Conservation (phyloP, 83 land plant genomes). For the Larix sibirica region DNA sequence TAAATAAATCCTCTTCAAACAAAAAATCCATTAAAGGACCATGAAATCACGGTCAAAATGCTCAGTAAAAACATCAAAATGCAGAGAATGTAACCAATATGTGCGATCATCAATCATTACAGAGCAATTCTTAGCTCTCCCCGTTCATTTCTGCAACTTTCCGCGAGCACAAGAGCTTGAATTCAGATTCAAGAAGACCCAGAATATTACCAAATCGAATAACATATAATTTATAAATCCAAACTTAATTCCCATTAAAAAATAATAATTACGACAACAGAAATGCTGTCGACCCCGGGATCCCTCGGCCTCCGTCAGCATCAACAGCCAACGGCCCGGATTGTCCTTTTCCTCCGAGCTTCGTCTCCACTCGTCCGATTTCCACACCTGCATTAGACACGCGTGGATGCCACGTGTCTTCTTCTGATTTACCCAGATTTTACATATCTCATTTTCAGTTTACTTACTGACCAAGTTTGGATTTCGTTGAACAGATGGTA, state of each 20-base stretch:
- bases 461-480: not conserved
- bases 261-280: not conserved
- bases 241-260: not conserved
- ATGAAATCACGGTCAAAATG: not conserved
- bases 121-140: not conserved
- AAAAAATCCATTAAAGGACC: not conserved
- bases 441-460: not conserved
- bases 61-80: not conserved
- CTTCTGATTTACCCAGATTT: not conserved
- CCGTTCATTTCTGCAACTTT: not conserved
- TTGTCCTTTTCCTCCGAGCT: not conserved
- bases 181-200: not conserved
- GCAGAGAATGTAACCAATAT: not conserved
- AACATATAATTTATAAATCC: not conserved
- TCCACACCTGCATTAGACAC: not conserved
- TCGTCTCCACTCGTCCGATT: not conserved
- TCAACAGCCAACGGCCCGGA: not conserved
- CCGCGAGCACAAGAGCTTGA: not conserved
- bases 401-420: slow-evolving; percentile 1
- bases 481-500: too few species aligned
- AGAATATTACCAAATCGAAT: not conserved
- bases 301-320: slow-evolving; percentile 15
- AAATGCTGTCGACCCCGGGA: not conserved
- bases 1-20: not conserved
- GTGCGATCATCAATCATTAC: not conserved